Base-by-base conservation (phyloP, 2,329 filamentous ascomycete genomes). In the Sporothrix variecibatus region DNA sequence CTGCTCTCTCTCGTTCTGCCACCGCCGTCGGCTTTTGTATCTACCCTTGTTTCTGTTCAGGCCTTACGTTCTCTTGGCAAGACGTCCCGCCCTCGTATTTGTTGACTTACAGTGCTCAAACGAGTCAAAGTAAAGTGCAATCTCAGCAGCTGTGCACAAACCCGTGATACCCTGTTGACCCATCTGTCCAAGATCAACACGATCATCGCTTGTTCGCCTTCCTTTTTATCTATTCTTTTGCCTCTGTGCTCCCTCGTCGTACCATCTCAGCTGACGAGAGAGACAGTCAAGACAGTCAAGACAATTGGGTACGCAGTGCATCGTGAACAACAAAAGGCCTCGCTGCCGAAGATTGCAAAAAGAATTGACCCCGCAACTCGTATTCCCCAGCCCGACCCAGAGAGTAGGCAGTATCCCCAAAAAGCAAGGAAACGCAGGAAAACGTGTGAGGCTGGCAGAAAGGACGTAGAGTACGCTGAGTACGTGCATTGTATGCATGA, bases 381-480 rank as follows among this genome's bases (percentile, higher is more conserved):
- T 65, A 65, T 65, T 65, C 60, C 53, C 34, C 60, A 65, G 60
- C 60, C 60, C 20, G 40, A 12, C 51, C 20, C 8, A 40, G 34
- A 40, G 34, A 40, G 31, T 53, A 20, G 49, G 20, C 49, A n/a
- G 15, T 15, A 49, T 9, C 40, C 38, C 15, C 58, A 40, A 38
- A n/a, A 20, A 40, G 6, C 34, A 15, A 65, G 28, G 15, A 60
- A 56, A 56, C 8, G 7, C 51, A 56, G 58, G 31, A 8, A 38
- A 23, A 5, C n/a, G 34, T 8, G 23, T 65, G 34, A 43, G 20
- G 38, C 17, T 65, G 60, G 53, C 49, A 51, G 12, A 23, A 53
- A 23, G 12, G 43, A 12, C 40, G 17, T 2, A 51, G 17, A n/a
- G 26, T 58, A 51, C 12, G 53, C 53, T 31, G 53, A 53, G 49